phyloP scores from a whole-genome alignment of 257 asterid species.

The Osmanthus fragrans region DNA sequence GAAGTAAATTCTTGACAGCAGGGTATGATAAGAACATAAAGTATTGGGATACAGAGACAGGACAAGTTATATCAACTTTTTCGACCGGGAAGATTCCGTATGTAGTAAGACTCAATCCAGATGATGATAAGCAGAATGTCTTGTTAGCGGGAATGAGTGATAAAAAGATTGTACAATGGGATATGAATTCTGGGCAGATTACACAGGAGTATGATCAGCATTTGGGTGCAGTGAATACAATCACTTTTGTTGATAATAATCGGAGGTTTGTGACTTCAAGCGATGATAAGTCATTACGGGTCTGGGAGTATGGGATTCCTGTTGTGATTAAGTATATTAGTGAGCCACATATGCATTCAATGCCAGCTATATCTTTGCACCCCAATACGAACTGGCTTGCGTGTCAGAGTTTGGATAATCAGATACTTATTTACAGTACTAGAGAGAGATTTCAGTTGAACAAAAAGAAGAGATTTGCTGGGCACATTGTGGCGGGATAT shows the following conservation, averaged over 20 bases:
- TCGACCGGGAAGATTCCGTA: slow-evolving; percentile 91
- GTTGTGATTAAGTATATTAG: slow-evolving; percentile 97
- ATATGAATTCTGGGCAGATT: slow-evolving; percentile 88
- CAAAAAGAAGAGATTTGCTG: slow-evolving; percentile 97
- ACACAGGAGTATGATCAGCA: slow-evolving; percentile 99
- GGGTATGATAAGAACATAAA: slow-evolving; percentile 93
- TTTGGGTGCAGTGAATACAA: slow-evolving; percentile 96
- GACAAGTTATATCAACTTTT: slow-evolving; percentile 91
- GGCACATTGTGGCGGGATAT: slow-evolving; percentile 94
- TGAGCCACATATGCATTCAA: slow-evolving; percentile 99
- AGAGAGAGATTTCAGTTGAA: slow-evolving; percentile 96
- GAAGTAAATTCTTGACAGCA: slow-evolving; percentile 87
- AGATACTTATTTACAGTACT: slow-evolving; percentile 89
- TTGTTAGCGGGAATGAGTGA: slow-evolving; percentile 98
- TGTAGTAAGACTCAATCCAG: slow-evolving; percentile 94
- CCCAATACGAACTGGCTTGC: slow-evolving; percentile 97
- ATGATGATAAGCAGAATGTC: slow-evolving; percentile 97
- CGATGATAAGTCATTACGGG: slow-evolving; percentile 93
- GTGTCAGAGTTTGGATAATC: slow-evolving; percentile 98
- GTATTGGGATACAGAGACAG: slow-evolving; percentile 99
- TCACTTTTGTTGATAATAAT: slow-evolving; percentile 91
- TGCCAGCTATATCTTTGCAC: slow-evolving; percentile 91
- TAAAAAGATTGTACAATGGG: slow-evolving; percentile 99
- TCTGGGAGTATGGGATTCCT: slow-evolving; percentile 98
- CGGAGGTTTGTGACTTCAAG: slow-evolving; percentile 98